Evolutionary conservation across 768 basidiomycete genomes (phyloP), one percentile per base, ranked within the genome.

Genomic region (Rhodotorula toruloides): DNA sequence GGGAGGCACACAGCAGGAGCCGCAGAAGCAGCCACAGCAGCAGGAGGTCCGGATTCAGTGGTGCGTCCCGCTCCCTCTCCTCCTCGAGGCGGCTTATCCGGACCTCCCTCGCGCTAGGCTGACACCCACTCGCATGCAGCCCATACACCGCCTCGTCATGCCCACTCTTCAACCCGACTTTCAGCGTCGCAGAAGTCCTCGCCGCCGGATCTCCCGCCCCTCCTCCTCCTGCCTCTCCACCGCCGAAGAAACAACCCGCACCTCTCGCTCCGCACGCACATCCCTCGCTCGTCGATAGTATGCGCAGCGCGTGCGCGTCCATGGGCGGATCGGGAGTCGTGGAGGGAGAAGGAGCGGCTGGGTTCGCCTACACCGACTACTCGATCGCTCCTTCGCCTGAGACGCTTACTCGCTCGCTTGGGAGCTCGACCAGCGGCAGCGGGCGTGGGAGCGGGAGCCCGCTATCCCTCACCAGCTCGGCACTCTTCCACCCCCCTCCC

Each of bases 111-210:
- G 11, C 16, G 13, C 21, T 10, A 46, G 12, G 44, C 19, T 46
- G 13, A 21, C 29, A 29, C 10, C 47, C 31, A 22, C 32, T 11
- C 29, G 19, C 4, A 6, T 12, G 25, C 58, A 61, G 60, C 43
- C 60, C 60, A 8, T 61, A 61, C 52, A 61, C 59, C 1, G 50
- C 50, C 2, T 44, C 42, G 14, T 39, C 25, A 16, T 61, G 60
- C 34, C 60, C 60, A 22, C 52, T 61, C 50, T 61, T 61, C 60
- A 54, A 53, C 43, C 60, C 60, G 16, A 21, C 60, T 17, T 61
- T 61, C 42, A 17, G 8, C 25, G 16, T 25, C 17, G 43, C 31
- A 9, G 60, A 61, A 4, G 60, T 54, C 13, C 50, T 61, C 31
- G 39, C 16, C 22, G 19, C 54, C 1, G 29, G 9, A 17, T 12